These are phyloP conservation scores for Tetrapisispora taiwanensis DNA, from an alignment of 805 yeast species.

Conservation along the genomic window DNA sequence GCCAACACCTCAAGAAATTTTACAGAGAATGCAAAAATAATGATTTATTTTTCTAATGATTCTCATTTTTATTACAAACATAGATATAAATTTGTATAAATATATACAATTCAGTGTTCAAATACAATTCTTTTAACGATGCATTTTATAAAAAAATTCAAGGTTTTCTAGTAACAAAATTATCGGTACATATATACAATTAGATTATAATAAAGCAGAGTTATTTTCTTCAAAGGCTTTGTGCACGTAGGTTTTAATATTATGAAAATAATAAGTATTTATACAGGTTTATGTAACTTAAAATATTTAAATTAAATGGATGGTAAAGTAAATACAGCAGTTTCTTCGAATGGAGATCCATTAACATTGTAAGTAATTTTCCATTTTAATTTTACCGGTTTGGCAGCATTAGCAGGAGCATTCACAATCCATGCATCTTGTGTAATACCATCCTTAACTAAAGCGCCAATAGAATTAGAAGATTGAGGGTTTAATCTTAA, in stretches of 20 bases:
- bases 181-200: too few relatives aligned
- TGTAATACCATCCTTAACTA: conserved; percentile 38
- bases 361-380: conserved; percentile 47
- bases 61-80: too few relatives aligned
- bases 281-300: not conserved
- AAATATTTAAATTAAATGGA: conserved; percentile 10
- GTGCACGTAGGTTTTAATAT: not conserved
- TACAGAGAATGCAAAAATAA: conserved; percentile 28
- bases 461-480: conserved; percentile 40
- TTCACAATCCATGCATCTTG: conserved; percentile 37
- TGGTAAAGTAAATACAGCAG: conserved; percentile 43
- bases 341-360: conserved; percentile 41
- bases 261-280: not conserved
- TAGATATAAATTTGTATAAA: too few relatives aligned
- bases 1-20: conserved; percentile 28
- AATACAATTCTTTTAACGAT: too few relatives aligned
- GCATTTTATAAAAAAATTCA: too few relatives aligned
- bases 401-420: conserved; percentile 25
- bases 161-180: too few relatives aligned
- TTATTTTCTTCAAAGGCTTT: too few relatives aligned
- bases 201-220: too few relatives aligned
- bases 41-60: too few relatives aligned
- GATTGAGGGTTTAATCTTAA: conserved; percentile 56
- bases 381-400: conserved; percentile 65
- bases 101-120: too few relatives aligned